Conservation (phyloP, 176 grass and related monocot species). For the Coix lacrymajobi region DNA sequence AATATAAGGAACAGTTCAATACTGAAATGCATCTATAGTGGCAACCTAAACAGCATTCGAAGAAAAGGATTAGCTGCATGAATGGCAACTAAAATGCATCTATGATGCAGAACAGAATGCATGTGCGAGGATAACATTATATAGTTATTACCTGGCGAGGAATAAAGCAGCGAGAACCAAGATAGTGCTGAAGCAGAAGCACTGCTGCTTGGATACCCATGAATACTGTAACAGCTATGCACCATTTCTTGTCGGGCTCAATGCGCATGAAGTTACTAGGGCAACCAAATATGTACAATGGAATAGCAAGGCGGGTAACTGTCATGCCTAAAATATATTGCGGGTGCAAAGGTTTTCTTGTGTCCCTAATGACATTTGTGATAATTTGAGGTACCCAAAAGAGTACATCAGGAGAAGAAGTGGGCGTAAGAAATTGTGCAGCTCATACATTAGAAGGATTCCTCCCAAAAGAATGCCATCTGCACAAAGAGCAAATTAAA, state of each 20-base stretch:
- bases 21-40: background rate
- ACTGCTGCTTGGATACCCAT: conserved; percentile 67
- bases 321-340: conserved; percentile 96
- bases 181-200: conserved; percentile 88
- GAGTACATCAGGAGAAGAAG: conserved; percentile 84
- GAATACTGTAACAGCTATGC: conserved; percentile 67
- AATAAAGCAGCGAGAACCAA: conserved; percentile 98
- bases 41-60: background rate
- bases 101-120: background rate
- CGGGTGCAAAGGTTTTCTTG: conserved; percentile 93
- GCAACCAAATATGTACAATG: conserved; percentile 93
- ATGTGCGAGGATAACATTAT: background rate
- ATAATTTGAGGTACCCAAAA: conserved; percentile 98
- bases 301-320: conserved; percentile 74
- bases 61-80: background rate
- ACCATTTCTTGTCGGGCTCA: conserved; percentile 75
- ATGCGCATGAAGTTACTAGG: conserved; percentile 94
- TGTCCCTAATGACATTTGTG: conserved; percentile 87
- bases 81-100: background rate
- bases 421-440: conserved; percentile 76
- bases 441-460: conserved; percentile 86
- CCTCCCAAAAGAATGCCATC: conserved; percentile 99
- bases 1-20: background rate
- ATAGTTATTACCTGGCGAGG: conserved; percentile 72
- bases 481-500: conserved; percentile 32